Evolutionary conservation across 2,329 filamentous ascomycete genomes (phyloP).

Genomic region (Aspergillus latus): DNA sequence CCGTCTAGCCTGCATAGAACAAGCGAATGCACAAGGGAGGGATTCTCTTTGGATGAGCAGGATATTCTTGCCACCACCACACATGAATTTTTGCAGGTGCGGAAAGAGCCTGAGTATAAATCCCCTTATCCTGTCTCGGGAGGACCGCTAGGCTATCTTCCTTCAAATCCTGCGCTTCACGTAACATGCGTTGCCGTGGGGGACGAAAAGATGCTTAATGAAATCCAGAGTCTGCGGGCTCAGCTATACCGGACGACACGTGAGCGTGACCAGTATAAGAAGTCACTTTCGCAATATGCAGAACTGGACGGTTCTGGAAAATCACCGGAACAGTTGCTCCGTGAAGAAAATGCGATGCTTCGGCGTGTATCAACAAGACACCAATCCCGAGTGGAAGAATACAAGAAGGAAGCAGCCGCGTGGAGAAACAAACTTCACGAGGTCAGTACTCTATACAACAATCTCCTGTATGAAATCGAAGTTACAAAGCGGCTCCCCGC

Average conservation of each 20-base stretch:
- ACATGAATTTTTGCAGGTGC: slow-evolving; percentile 26
- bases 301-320: slow-evolving; percentile 33
- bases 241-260: slow-evolving; percentile 26
- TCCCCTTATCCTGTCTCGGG: slow-evolving; percentile 34
- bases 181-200: slow-evolving; percentile 29
- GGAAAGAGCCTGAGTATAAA: slow-evolving; percentile 24
- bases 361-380: slow-evolving; percentile 28
- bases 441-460: slow-evolving; percentile 27
- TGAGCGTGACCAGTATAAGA: slow-evolving; percentile 33
- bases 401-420: slow-evolving; percentile 28
- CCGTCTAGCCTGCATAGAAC: not conserved
- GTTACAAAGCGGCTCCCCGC: slow-evolving; percentile 19
- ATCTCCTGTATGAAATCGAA: slow-evolving; percentile 26
- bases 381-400: slow-evolving; percentile 25
- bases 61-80: slow-evolving; percentile 25
- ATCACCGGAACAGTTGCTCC: slow-evolving; percentile 21
- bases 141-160: slow-evolving; percentile 30
- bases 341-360: slow-evolving; percentile 25
- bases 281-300: slow-evolving; percentile 25
- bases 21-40: slow-evolving; percentile 24
- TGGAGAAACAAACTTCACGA: slow-evolving; percentile 26
- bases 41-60: slow-evolving; percentile 23
- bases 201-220: slow-evolving; percentile 23
- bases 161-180: slow-evolving; percentile 32
- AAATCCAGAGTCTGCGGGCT: slow-evolving; percentile 24